Base-by-base conservation (phyloP, 108 stramenopile species). In the Parietichytrium sp. region DNA sequence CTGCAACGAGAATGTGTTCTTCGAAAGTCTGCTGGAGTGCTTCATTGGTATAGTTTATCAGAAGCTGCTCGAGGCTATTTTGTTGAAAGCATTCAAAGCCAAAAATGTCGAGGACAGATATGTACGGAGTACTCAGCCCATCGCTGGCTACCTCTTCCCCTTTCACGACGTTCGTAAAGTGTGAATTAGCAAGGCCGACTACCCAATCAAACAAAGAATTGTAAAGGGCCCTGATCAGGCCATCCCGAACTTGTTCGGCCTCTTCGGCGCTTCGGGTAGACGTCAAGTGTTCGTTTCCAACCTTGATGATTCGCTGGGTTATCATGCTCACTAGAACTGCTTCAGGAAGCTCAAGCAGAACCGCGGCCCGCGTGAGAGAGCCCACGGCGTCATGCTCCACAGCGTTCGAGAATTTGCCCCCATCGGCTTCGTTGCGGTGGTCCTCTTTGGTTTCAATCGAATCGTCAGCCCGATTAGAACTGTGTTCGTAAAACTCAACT, bases 171-270 rank as follows among this genome's bases (percentile, higher is more conserved):
- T 33, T 42, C 1, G 86, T 84, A 77, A 95, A 92, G 84, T 91
- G 90, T 49, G 87, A 85, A 85, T 97, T 97, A 55, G 96, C 91
- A 54, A 92, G 84, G 16, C 83, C 86, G 49, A 97, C 94, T 2
- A 97, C 87, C 93, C 93, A 94, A 26, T 94, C 81, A 80, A 97
- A 97, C 31, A 96, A 82, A 10, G 92, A 87, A 33, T 92, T 93
- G 83, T 98, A 98, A 47, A 98, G 86, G 23, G 95, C 94, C 87
- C 97, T 98, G 20, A 94, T 90, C 15, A 98, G 85, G 3, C 96
- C 96, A 86, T 98, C 98, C 1, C 96, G 86, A 0, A 95, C 95
- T 78, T 95, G 95, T 2, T 48, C 26, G 2, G 97, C 96, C 84
- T 91, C 90, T 29, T 93, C 92, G 7, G 88, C 84, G 3, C 87